Evolutionary conservation across 768 basidiomycete genomes (phyloP).

Genomic region (Podaxis rugospora): DNA sequence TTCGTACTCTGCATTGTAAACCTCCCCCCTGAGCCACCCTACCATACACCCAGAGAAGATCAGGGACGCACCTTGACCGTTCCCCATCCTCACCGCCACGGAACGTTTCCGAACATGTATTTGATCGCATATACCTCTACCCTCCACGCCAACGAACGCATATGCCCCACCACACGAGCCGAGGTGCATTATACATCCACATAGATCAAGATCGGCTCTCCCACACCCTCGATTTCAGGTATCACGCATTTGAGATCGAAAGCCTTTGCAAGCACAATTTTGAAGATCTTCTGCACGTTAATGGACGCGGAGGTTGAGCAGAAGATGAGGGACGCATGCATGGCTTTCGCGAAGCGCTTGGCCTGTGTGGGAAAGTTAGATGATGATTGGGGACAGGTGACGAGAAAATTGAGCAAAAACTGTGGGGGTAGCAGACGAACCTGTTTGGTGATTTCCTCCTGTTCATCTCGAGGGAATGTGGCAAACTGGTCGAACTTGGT

Average conservation of each 20-base stretch:
- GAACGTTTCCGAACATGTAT: neutral
- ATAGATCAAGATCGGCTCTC: constrained; percentile 93
- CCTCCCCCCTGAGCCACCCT: neutral
- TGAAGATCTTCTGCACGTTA: constrained; percentile 99
- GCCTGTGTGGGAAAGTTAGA: constrained; percentile 48
- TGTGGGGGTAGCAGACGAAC: constrained; percentile 31
- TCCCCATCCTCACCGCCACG: neutral
- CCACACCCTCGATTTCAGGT: constrained; percentile 95
- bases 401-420: constrained; percentile 4
- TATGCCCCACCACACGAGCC: constrained; percentile 6
- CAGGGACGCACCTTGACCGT: constrained; percentile 6
- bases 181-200: constrained; percentile 59
- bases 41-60: neutral
- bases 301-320: constrained; percentile 98
- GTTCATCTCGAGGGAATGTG: constrained; percentile 94
- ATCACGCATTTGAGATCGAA: constrained; percentile 99
- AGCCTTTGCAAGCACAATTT: constrained; percentile 94
- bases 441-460: constrained; percentile 99
- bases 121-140: neutral
- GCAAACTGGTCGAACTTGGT: constrained; percentile 98
- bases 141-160: constrained; percentile 10
- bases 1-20: neutral
- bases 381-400: neutral
- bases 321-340: constrained; percentile 99
- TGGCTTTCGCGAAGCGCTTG: constrained; percentile 96